Evolutionary conservation across 139 green algal species (phyloP), one percentile per base, ranked within the genome.

Genomic region (Micractinium sp.): DNA sequence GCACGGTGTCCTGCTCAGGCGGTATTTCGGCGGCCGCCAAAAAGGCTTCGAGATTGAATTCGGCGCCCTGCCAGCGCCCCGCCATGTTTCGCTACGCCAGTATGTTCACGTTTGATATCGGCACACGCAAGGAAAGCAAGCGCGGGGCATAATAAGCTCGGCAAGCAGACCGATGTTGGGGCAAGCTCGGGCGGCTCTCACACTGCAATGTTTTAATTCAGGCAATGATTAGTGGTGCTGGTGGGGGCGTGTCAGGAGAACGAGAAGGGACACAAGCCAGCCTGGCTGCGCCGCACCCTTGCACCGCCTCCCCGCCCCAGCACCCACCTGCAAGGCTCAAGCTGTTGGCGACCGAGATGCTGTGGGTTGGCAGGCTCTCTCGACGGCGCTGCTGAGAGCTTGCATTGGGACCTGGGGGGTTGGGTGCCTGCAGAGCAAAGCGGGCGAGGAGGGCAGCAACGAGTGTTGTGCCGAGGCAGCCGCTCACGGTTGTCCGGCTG

Each of bases 241-340:
- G n/a, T n/a, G n/a, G n/a, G n/a, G n/a, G n/a, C n/a, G n/a, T n/a
- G n/a, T n/a, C n/a, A n/a, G n/a, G n/a, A n/a, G n/a, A n/a, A n/a
- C n/a, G n/a, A n/a, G n/a, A n/a, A n/a, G n/a, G n/a, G n/a, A 78
- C 0, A 41, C 27, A 41, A 78, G 73, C 73, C 38, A 35, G n/a
- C 73, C n/a, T 25, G 22, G 73, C 18, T 18, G 35, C 0, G 35
- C 25, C 35, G 7, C 47, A 56, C 47, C 47, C 47, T 56, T 56
- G 47, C 47, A 9, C 47, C 47, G 47, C 47, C 47, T 56, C 47
- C 47, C 47, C 47, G 47, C 47, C 47, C 47, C 47, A 56, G 47
- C 47, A 71, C 63, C 20, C 63, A 84, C 78, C 78, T 84, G 78
- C 78, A 29, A 84, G 78, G 41, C 78, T 84, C 41, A 84, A 31